Evolutionary conservation across 2,329 filamentous ascomycete genomes (phyloP).

Genomic region (Sphaerostilbella broomeana): DNA sequence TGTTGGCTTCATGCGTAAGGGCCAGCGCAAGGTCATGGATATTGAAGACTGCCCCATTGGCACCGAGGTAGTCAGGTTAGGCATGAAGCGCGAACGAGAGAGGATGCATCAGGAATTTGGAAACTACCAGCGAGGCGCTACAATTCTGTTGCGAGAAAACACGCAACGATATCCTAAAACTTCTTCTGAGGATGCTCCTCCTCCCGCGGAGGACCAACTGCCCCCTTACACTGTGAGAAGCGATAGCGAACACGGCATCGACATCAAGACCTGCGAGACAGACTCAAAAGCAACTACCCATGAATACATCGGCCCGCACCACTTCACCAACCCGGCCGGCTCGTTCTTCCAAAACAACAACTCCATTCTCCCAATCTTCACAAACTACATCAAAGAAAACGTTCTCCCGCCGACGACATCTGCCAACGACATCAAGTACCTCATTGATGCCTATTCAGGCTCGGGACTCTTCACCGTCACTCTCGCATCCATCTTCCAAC

Average conservation of each 20-base stretch:
- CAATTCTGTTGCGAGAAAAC: constrained; percentile 80
- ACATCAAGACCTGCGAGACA: constrained; percentile 84
- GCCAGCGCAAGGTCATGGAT: constrained; percentile 72
- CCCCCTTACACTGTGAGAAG: constrained; percentile 36
- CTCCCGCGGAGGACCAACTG: constrained; percentile 21
- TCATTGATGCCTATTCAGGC: constrained; percentile 96
- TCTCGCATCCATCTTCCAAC: constrained; percentile 75
- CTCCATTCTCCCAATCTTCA: constrained; percentile 84
- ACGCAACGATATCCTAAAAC: constrained; percentile 60
- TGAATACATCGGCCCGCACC: constrained; percentile 79
- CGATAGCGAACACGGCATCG: constrained; percentile 52
- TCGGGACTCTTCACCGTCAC: constrained; percentile 96
- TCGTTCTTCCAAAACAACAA: constrained; percentile 99
- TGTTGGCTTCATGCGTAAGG: constrained; percentile 88
- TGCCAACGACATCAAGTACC: constrained; percentile 59
- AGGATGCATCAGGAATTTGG: constrained; percentile 64
- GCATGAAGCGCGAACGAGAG: constrained; percentile 71
- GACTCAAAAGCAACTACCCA: constrained; percentile 75
- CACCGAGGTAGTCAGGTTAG: constrained; percentile 74
- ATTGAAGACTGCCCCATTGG: constrained; percentile 98
- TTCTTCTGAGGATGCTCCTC: constrained; percentile 17
- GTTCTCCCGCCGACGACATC: constrained; percentile 50
- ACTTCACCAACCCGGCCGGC: constrained; percentile 86
- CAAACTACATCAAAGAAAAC: constrained; percentile 74
- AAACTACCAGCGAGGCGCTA: constrained; percentile 75